Evolutionary conservation across 2,329 filamentous ascomycete species (phyloP).

Genomic region (Colletotrichum lini): DNA sequence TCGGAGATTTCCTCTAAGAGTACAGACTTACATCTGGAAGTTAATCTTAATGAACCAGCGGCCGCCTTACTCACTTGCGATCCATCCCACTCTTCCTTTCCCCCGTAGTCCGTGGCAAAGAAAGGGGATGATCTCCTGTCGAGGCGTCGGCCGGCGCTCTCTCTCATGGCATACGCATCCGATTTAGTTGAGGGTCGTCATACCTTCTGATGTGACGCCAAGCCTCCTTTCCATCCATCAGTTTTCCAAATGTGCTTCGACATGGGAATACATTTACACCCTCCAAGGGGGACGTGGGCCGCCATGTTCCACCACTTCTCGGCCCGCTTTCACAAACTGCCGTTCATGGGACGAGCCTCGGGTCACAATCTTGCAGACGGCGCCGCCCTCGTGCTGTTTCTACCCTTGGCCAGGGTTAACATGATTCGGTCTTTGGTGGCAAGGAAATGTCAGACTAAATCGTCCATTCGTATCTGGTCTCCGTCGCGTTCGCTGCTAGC

Average conservation of each 20-base stretch:
- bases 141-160: conserved; percentile 11
- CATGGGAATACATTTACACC: not conserved
- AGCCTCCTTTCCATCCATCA: conserved; percentile 6
- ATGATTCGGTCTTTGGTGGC: not conserved
- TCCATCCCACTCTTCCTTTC: conserved; percentile 12
- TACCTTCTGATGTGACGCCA: conserved; percentile 25
- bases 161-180: not conserved
- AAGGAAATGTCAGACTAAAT: conserved; percentile 20
- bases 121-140: not conserved
- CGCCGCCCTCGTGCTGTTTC: not conserved
- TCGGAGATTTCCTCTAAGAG: conserved; percentile 28
- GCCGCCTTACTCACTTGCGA: not conserved
- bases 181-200: conserved; percentile 5
- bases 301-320: conserved; percentile 24
- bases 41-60: conserved; percentile 9
- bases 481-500: conserved; percentile 22
- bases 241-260: conserved; percentile 29
- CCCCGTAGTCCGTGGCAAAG: not conserved
- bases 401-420: not conserved
- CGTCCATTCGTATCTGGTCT: conserved; percentile 29
- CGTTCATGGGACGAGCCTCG: conserved; percentile 39
- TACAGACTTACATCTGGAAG: conserved; percentile 2
- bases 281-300: conserved; percentile 17
- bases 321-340: conserved; percentile 39
- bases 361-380: not conserved